These are phyloP conservation scores for Senecio squalidus DNA, from an alignment of 140 eudicot genomes.

Conservation along the genomic window DNA sequence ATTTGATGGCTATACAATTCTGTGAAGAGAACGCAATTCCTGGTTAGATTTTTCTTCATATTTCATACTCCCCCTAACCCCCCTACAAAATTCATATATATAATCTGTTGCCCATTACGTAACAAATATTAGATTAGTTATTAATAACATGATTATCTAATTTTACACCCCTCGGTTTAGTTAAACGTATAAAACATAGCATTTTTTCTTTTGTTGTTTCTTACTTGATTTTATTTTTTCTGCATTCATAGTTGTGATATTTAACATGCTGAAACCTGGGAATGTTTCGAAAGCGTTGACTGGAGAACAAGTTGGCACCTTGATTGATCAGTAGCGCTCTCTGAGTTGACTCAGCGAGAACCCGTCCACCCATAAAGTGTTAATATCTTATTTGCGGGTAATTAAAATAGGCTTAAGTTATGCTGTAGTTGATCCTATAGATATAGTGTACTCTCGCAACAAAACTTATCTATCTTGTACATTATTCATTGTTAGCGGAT, in stretches of 20 bases:
- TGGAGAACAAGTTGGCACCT: slow-evolving; percentile 41
- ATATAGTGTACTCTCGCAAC: neutral
- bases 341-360: neutral
- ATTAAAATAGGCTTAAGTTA: slow-evolving; percentile 7
- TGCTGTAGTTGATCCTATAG: slow-evolving; percentile 10
- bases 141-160: neutral
- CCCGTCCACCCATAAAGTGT: slow-evolving; percentile 9
- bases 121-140: neutral
- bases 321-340: slow-evolving; percentile 31
- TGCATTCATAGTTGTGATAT: slow-evolving; percentile 30
- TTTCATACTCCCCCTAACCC: neutral
- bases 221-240: neutral
- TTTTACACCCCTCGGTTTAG: neutral
- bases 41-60: slow-evolving; percentile 22
- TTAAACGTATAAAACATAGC: neutral
- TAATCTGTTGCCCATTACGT: neutral
- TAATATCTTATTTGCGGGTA: slow-evolving; percentile 11
- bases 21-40: slow-evolving; percentile 41
- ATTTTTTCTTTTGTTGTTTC: neutral
- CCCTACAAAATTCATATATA: neutral
- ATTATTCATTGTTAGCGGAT: slow-evolving; percentile 4
- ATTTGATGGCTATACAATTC: slow-evolving; percentile 40
- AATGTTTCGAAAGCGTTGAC: slow-evolving; percentile 37
- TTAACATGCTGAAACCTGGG: slow-evolving; percentile 41
- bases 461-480: slow-evolving; percentile 13